Evolutionary conservation across 805 yeast species (phyloP), one percentile per base, ranked within the genome.

Genomic region (Metschnikowia picachoensis): DNA sequence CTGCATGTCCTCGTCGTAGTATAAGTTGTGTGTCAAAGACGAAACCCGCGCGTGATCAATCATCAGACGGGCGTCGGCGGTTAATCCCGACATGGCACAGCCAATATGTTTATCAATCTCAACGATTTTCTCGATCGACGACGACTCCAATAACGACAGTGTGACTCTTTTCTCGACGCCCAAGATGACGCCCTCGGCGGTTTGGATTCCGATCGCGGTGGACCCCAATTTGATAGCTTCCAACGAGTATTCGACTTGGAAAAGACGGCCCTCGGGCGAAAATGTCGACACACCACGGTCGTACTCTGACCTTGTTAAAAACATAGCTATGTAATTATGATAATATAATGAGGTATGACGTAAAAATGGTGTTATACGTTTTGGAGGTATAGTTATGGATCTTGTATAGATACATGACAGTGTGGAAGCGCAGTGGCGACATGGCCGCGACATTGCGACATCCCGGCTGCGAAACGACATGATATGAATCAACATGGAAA

Each of bases 271-370:
- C 66, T 95, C 99, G 25, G 99, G 99, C 1, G 98, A 91, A 67
- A 95, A 94, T 8, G 99, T 95, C 61, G 95, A 86, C 41, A 94
- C 99, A 53, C 99, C 99, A 68, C 99, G 86, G 66, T 94, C 99
- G 68, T 94, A 94, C 76, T 94, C 99, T 72, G 96, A 87, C 83
- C 99, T 86, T n/a, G 99, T 94, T 57, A 94, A 79, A 71, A 94
- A 94, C 99, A 94, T 94, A 20, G 4, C 25, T 20, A 20, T 20
- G 25, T 20, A 20, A 5, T 20, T 20, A 2, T 20, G 8, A 20
- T 20, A 20, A 10, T 11, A 33, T 14, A 8, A 17, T n/a, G 27
- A 6, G 36, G 4, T 33, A 8, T 14, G 7, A 4, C 25, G n/a
- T 6, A 30, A 30, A 30, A 30, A 6, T 13, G 13, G 13, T 30